Evolutionary conservation across 192 early-diverging fungal species (phyloP), one percentile per base, ranked within the genome.

Genomic region (Chytriomyces hyalinus): DNA sequence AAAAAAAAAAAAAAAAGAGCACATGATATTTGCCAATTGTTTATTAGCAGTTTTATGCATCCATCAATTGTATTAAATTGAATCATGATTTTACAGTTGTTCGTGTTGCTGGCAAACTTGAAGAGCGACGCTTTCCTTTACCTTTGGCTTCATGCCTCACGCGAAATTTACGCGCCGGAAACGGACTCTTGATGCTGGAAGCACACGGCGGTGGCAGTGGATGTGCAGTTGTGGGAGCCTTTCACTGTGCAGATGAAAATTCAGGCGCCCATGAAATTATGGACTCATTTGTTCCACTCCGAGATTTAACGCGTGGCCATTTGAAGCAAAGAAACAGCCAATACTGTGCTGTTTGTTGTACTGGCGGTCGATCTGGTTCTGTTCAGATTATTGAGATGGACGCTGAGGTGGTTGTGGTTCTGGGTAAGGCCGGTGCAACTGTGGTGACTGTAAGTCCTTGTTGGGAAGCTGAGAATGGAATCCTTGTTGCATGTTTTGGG

Each of bases 211-310:
- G 17, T 8, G 69, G 69, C 11, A 51, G 49, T 70, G 49, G 49
- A 7, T 15, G 50, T 10, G 69, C 49, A 9, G 69, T 70, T 49
- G 49, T 70, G 7, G 69, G 50, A 9, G 69, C 57, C n/a, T 70
- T 70, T 36, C 49, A 70, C 26, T 70, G 49, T 57, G 69, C 65
- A 1, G 10, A 22, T 28, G 36, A 10, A 13, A 22, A 46, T 8
- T 11, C 11, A 1, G 45, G 7, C 11, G 47, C 36, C 11, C 0
- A 64, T 11, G 10, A 10, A 24, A 46, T 67, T 8, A 15, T 13
- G 17, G 65, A 67, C 47, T 46, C 22, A 10, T 11, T 67, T 8
- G 44, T 10, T 11, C 43, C 22, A 15, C 13, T 13, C 11, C 43
- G 65, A 8, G 65, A 67, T 10, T 26, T 67, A 10, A 36, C 15